Evolutionary conservation across 176 grass and related monocot genomes (phyloP).

Genomic region (Aegilops longissima): DNA sequence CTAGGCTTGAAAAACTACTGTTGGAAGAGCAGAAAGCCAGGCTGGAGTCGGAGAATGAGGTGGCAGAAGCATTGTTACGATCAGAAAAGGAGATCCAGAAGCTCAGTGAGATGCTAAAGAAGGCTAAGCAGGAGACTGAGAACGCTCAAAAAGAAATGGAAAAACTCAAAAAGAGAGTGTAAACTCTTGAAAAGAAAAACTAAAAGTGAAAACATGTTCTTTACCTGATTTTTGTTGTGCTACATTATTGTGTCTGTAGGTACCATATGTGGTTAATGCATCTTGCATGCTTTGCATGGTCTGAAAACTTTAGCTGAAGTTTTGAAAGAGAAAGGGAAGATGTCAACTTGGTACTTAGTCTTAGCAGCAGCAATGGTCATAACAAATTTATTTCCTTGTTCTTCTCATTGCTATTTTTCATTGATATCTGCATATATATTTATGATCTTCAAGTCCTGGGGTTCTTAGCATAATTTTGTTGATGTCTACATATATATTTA

Average conservation of each 20-base stretch:
- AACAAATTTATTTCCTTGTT: neutral
- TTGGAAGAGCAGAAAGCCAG: neutral
- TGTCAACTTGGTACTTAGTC: neutral
- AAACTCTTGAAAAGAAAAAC: neutral
- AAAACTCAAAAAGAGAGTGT: neutral
- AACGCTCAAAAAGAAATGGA: neutral
- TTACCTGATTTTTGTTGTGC: neutral
- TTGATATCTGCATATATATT: too few species aligned
- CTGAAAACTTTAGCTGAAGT: too few species aligned
- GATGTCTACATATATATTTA: neutral
- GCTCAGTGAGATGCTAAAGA: neutral
- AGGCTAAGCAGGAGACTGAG: neutral
- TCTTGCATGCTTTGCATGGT: neutral
- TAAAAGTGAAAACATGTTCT: neutral
- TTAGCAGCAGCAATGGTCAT: neutral
- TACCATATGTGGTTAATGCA: neutral
- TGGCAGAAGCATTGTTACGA: neutral
- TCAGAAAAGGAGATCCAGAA: neutral
- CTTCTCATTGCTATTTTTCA: neutral
- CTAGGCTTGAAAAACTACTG: neutral
- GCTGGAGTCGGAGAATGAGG: neutral
- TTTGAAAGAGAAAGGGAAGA: constrained; percentile 19
- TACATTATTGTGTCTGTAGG: neutral
- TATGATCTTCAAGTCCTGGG: neutral
- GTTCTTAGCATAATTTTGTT: neutral